These are phyloP conservation scores for Gossypium schwendimanii DNA, from an alignment of 441 rosid species.

Conservation along the genomic window DNA sequence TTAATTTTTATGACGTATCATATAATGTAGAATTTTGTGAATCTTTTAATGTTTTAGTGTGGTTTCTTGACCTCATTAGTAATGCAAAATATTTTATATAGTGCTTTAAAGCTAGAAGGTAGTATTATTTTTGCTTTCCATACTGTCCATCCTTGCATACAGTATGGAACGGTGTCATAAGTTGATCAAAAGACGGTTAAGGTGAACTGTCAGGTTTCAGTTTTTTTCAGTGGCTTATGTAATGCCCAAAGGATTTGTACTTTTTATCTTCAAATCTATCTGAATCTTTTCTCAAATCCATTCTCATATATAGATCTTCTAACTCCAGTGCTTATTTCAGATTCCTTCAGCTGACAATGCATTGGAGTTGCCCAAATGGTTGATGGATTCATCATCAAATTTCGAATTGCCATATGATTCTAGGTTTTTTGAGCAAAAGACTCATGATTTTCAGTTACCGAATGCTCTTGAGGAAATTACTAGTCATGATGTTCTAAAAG, in stretches of 20 bases:
- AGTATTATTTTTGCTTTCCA: not conserved
- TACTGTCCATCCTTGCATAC: not conserved
- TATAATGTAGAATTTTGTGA: not conserved
- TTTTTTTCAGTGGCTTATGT: not conserved
- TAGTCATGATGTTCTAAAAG: conserved; percentile 35
- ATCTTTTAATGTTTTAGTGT: not conserved
- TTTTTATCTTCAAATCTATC: not conserved
- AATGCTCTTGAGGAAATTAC: conserved; percentile 26
- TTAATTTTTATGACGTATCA: not conserved
- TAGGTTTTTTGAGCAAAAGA: conserved; percentile 41
- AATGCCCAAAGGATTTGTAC: not conserved
- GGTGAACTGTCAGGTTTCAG: not conserved
- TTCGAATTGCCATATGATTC: conserved; percentile 39
- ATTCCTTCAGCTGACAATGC: conserved; percentile 30
- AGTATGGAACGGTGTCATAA: not conserved
- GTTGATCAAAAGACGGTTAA: not conserved
- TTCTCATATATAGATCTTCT: conserved; percentile 10
- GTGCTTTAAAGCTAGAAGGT: not conserved
- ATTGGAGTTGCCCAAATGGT: conserved; percentile 26
- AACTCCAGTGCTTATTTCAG: conserved; percentile 25
- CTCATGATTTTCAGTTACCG: conserved; percentile 20
- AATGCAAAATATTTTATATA: not conserved
- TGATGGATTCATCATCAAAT: conserved; percentile 32
- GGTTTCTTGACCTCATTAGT: not conserved
- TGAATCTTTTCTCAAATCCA: not conserved